Evolutionary conservation across 768 basidiomycete species (phyloP).

Genomic region (Kondoa subrosea): DNA sequence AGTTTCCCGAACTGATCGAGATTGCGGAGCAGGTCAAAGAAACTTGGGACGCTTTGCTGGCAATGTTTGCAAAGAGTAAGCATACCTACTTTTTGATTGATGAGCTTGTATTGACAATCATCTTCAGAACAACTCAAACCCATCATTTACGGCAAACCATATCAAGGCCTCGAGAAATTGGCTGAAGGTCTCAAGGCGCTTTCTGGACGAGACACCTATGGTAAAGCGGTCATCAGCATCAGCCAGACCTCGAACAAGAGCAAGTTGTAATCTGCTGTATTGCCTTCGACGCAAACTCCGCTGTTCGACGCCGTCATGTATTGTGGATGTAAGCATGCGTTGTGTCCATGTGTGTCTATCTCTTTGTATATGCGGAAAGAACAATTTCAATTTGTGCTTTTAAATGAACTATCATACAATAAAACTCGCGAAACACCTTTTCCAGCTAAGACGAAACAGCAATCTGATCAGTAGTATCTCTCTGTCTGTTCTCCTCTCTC

Average conservation of each 20-base stretch:
- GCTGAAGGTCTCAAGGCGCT: constrained; percentile 55
- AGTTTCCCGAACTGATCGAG: too few species aligned
- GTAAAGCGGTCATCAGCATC: constrained; percentile 46
- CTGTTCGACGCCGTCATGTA: too few species aligned
- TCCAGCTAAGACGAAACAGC: too few species aligned
- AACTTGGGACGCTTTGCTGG: constrained; percentile 58
- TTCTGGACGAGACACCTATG: constrained; percentile 76
- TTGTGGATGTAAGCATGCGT: too few species aligned
- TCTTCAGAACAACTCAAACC: neutral
- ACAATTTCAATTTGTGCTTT: too few species aligned
- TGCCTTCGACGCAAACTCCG: too few species aligned
- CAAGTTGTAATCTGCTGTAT: constrained; percentile 2
- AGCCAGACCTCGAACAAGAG: neutral
- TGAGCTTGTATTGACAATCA: constrained; percentile 38
- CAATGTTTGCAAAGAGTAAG: constrained; percentile 51
- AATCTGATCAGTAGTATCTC: too few species aligned
- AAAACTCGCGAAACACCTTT: too few species aligned
- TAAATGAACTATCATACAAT: too few species aligned
- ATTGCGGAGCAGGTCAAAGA: too few species aligned
- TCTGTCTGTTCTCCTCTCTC: neutral
- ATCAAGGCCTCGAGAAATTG: constrained; percentile 44
- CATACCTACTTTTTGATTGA: constrained; percentile 55
- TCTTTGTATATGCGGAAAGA: too few species aligned
- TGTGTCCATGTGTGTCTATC: too few species aligned
- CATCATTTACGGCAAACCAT: neutral